Base-by-base conservation (phyloP, 805 yeast genomes). In the Debaryomyces prosopidis region DNA sequence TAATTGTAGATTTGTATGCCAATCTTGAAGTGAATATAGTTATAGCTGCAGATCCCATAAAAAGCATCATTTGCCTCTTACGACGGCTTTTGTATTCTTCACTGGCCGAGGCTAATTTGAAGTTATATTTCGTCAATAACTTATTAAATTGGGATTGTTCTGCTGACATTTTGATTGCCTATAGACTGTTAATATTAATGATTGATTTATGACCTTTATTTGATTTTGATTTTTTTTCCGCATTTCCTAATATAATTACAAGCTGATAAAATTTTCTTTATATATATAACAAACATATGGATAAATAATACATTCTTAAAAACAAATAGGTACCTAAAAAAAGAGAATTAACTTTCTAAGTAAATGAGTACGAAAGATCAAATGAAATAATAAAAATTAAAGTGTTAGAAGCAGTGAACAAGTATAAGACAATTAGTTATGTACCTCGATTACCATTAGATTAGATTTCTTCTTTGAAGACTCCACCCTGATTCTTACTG, bases 1-100 rank as follows among this genome's bases (percentile, higher is more conserved):
- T 69, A 32, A 81, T 71, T 3, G 92, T 84, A 15, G 94, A 86
- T 57, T 87, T 77, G 62, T 83, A 83, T 14, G 95, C 91, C 39
- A 86, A 62, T 53, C 92, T 73, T 9, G 94, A 81, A 10, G 89
- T 83, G 43, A 83, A 65, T 36, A 90, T 76, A 0, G 96, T 84
- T 19, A 82, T 71, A 1, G 85, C 78, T 0, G 96, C 86, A 12
- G 90, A 82, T 2, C 85, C 84, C 51, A 85, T 77, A 60, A 89
- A 89, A 17, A 80, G 64, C 27, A 84, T 69, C 84, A 86, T 84
- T 64, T 89, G 96, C 36, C 69, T 71, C 61, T 82, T 82, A 51
- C 91, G 73, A 52, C 94, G 76, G 44, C 72, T 64, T 47, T 79
- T 79, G 54, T 84, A 85, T 39, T 78, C 79, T 15, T 72, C 67